A percentile compares a stretch with the other conserved stretches of the same genome.
Conservation (phyloP, 2,329 filamentous ascomycete genomes). For the Phoma sp. region DNA sequence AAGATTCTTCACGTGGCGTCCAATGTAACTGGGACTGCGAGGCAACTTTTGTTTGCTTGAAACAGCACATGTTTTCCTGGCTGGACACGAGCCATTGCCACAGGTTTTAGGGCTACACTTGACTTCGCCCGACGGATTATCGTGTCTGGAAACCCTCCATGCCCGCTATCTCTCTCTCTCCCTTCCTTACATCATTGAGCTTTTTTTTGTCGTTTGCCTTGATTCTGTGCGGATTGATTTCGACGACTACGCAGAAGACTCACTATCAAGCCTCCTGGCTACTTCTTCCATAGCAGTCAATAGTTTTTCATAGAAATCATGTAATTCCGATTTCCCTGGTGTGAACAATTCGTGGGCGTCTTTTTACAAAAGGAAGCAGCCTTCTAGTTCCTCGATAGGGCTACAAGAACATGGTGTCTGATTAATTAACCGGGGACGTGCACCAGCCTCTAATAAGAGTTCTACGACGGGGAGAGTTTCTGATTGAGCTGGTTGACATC, state of each 20-base stretch:
- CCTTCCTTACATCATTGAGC: no score
- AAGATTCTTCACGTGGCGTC: no score
- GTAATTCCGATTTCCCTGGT: neutral
- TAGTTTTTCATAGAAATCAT: neutral
- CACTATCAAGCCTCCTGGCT: neutral
- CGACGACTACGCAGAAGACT: neutral
- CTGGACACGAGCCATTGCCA: no score
- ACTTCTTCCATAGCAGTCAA: neutral
- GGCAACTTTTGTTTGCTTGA: no score
- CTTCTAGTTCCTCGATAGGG: neutral
- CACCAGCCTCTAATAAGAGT: neutral
- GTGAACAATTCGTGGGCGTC: neutral
- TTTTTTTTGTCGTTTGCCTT: no score
- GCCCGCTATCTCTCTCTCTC: no score
- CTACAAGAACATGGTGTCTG: neutral
- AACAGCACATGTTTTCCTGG: no score
- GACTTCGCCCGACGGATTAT: no score
- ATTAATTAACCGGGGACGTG: neutral
- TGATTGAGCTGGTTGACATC: neutral
- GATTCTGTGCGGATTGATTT: no score
- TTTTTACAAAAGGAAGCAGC: neutral
- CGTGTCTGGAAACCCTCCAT: no score
- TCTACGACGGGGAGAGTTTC: neutral
- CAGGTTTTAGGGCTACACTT: no score
- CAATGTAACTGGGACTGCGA: no score